Conservation (phyloP, 164 flowering plant species). For the Euptelea pleiosperma region DNA sequence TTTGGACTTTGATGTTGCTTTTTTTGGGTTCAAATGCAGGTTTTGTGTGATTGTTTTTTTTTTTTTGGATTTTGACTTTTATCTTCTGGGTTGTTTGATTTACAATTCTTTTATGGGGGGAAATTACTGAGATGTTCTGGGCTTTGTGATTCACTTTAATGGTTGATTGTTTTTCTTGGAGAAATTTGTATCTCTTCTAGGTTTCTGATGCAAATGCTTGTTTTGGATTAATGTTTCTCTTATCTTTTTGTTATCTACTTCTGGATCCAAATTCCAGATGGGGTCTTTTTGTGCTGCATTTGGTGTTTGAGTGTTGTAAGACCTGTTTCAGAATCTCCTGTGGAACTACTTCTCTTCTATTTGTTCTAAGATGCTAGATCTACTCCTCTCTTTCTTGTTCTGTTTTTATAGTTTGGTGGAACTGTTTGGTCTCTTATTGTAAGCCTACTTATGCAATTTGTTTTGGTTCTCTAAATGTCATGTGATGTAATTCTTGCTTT, state of each 20-base stretch:
- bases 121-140: slow-evolving; percentile 9
- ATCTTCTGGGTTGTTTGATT: background rate
- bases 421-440: slow-evolving; percentile 14
- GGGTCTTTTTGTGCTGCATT: slow-evolving; percentile 6
- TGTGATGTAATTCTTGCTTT: background rate
- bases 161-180: slow-evolving; percentile 4
- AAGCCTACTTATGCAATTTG: slow-evolving; percentile 3
- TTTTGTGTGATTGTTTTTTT: slow-evolving; percentile 18
- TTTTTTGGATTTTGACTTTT: slow-evolving; percentile 9
- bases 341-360: background rate
- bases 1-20: slow-evolving; percentile 8
- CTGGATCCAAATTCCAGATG: slow-evolving; percentile 9
- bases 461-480: background rate
- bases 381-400: background rate
- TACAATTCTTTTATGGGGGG: background rate
- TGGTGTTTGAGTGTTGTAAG: slow-evolving; percentile 4
- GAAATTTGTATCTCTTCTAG: background rate
- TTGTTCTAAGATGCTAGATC: slow-evolving; percentile 13
- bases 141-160: slow-evolving; percentile 17
- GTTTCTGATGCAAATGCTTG: slow-evolving; percentile 11
- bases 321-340: background rate
- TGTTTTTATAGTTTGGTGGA: background rate
- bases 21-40: slow-evolving; percentile 10
- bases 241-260: background rate
- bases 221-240: background rate